phyloP scores from a whole-genome alignment of 176 grass and related monocot genomes.

The Elaeis guineensis region DNA sequence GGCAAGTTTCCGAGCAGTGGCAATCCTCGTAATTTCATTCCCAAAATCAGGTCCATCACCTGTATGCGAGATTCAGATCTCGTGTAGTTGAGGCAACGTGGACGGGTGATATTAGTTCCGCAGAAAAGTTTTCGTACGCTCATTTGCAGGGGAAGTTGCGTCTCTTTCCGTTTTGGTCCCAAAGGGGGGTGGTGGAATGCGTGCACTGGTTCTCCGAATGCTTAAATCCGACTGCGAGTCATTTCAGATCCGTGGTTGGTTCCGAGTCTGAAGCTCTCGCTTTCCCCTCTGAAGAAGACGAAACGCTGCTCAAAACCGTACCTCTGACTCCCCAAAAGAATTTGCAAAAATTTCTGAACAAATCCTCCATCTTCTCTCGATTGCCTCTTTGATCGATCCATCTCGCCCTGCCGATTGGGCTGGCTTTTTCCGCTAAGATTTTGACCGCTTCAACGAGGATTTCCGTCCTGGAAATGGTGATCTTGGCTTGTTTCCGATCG shows the following conservation, averaged over 20 bases:
- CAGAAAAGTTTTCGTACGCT: too few relatives aligned
- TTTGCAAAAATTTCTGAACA: neutral
- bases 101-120: too few relatives aligned
- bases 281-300: neutral
- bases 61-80: too few relatives aligned
- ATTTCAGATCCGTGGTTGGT: neutral
- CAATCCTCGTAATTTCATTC: too few relatives aligned
- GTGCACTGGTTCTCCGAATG: neutral
- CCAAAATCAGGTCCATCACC: too few relatives aligned
- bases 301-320: neutral
- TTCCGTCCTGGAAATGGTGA: neutral
- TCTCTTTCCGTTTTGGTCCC: too few relatives aligned
- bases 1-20: too few relatives aligned
- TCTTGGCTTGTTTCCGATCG: neutral
- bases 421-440: neutral
- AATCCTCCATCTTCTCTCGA: neutral
- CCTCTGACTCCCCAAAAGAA: neutral
- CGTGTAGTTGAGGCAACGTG: too few relatives aligned
- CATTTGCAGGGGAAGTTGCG: too few relatives aligned
- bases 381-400: neutral
- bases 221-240: conserved; percentile 6
- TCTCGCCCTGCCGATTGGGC: neutral
- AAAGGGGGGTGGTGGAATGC: too few relatives aligned
- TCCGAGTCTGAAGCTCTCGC: neutral
- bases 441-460: neutral